Conservation (phyloP, 208 protist species). For the Wallacemonas collosoma region DNA sequence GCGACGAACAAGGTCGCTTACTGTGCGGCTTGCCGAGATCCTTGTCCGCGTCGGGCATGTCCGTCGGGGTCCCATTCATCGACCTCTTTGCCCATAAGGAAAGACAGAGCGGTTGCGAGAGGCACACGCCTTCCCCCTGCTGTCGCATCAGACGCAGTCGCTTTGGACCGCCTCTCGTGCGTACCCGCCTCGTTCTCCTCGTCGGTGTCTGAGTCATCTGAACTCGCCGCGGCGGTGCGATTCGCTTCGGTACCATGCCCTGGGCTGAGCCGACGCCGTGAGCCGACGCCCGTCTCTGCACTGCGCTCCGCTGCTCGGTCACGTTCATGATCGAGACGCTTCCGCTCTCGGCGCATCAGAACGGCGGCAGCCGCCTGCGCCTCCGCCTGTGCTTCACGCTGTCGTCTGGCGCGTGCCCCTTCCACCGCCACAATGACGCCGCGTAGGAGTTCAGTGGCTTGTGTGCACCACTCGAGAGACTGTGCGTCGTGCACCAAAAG, state of each 20-base stretch:
- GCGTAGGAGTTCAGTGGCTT: not conserved
- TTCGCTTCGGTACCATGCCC: not conserved
- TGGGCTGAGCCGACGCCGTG: conserved; percentile 4
- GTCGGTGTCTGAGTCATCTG: not conserved
- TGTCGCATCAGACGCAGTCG: not conserved
- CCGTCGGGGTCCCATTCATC: not conserved
- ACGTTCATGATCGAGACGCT: conserved; percentile 23
- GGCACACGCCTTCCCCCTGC: not conserved
- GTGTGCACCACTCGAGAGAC: not conserved
- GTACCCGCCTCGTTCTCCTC: not conserved
- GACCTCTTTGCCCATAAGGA: not conserved
- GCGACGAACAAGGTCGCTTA: not conserved
- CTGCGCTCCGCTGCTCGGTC: conserved; percentile 30
- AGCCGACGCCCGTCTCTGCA: conserved; percentile 14
- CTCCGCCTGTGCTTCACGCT: conserved; percentile 21
- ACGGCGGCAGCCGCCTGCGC: conserved; percentile 28
- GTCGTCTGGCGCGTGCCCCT: conserved; percentile 9
- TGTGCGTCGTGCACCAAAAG: not conserved
- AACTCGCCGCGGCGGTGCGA: conserved; percentile 5
- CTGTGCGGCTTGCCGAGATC: not conserved
- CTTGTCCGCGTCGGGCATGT: not conserved
- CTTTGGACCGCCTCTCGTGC: no score
- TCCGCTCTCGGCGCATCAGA: conserved; percentile 3
- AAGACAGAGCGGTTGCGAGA: not conserved
- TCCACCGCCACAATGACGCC: conserved; percentile 17